Evolutionary conservation across 2,329 filamentous ascomycete genomes (phyloP).

Genomic region (Verticillium nonalfalfae): DNA sequence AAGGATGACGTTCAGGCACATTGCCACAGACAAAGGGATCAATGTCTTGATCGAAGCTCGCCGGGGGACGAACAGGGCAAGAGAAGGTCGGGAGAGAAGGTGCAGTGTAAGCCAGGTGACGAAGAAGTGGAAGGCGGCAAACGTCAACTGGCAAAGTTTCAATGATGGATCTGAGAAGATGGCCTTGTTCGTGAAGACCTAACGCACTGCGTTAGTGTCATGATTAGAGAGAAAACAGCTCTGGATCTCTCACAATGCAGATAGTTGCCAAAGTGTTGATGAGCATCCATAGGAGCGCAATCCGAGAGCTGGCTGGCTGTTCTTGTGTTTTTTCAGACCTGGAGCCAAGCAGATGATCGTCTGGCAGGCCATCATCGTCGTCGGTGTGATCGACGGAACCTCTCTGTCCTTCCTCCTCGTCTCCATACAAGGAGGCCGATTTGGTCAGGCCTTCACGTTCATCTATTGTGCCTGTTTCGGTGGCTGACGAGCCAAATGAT

Average conservation of each 20-base stretch:
- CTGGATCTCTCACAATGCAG: constrained; percentile 45
- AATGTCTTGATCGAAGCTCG: constrained; percentile 49
- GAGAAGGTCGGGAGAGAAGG: constrained; percentile 49
- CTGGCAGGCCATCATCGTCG: background rate
- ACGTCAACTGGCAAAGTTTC: constrained; percentile 57
- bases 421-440: constrained; percentile 20
- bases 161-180: constrained; percentile 60
- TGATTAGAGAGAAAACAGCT: background rate
- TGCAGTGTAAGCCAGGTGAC: constrained; percentile 60
- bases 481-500: constrained; percentile 28
- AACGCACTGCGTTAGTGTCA: background rate
- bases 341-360: constrained; percentile 25
- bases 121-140: constrained; percentile 63
- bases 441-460: constrained; percentile 23
- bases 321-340: constrained; percentile 23
- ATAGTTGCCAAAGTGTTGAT: constrained; percentile 59
- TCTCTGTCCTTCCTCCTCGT: constrained; percentile 16
- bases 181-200: constrained; percentile 66
- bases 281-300: constrained; percentile 47
- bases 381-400: constrained; percentile 16
- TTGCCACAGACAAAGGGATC: constrained; percentile 58
- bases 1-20: constrained; percentile 64
- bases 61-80: constrained; percentile 53
- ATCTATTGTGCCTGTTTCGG: constrained; percentile 21
- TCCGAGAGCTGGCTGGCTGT: constrained; percentile 25